A percentile compares a stretch with the other conserved stretches of the same genome.
These are phyloP conservation scores for Parmelia sp. DNA, from an alignment of 495 filamentous ascomycete genomes.

Conservation along the genomic window DNA sequence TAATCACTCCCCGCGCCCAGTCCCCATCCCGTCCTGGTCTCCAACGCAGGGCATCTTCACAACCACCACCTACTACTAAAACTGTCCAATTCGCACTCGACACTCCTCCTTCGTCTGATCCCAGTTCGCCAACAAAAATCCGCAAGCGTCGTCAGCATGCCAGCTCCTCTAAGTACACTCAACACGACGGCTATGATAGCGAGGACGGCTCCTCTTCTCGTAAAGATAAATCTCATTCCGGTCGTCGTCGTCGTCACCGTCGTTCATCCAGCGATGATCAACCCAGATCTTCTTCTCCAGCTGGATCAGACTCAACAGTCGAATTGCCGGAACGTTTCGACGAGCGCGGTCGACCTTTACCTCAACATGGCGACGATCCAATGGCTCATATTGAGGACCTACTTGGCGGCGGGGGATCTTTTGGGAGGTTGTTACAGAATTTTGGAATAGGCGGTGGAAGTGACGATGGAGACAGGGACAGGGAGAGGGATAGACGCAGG, in stretches of 20 bases:
- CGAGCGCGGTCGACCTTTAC: conserved; percentile 46
- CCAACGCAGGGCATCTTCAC: conserved; percentile 24
- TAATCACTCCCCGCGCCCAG: conserved; percentile 26
- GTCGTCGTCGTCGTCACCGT: conserved; percentile 30
- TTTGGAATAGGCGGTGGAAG: conserved; percentile 24
- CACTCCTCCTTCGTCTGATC: conserved; percentile 15
- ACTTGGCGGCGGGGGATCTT: conserved; percentile 28
- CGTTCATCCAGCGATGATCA: conserved; percentile 22
- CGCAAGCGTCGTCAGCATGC: conserved; percentile 27
- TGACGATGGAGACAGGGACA: conserved; percentile 6
- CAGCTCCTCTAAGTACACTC: conserved; percentile 9
- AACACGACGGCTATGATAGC: conserved; percentile 23
- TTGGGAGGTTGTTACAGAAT: conserved; percentile 22
- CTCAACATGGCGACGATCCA: conserved; percentile 35
- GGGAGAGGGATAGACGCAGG: conserved; percentile 18
- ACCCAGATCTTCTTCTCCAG: conserved; percentile 23
- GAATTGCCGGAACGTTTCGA: conserved; percentile 64
- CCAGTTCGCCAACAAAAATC: conserved; percentile 21
- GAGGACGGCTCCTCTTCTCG: conserved; percentile 17
- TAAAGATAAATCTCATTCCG: conserved; percentile 16
- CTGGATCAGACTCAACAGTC: conserved; percentile 43
- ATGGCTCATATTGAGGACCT: conserved; percentile 37
- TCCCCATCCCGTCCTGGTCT: conserved; percentile 20
- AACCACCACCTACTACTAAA: conserved; percentile 25
- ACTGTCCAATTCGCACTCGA: conserved; percentile 26